A percentile compares a stretch with the other conserved stretches of the same genome.
Evolutionary conservation across 1,284 basidiomycete genomes (phyloP).

Genomic region (Spongispora temasekensis): DNA sequence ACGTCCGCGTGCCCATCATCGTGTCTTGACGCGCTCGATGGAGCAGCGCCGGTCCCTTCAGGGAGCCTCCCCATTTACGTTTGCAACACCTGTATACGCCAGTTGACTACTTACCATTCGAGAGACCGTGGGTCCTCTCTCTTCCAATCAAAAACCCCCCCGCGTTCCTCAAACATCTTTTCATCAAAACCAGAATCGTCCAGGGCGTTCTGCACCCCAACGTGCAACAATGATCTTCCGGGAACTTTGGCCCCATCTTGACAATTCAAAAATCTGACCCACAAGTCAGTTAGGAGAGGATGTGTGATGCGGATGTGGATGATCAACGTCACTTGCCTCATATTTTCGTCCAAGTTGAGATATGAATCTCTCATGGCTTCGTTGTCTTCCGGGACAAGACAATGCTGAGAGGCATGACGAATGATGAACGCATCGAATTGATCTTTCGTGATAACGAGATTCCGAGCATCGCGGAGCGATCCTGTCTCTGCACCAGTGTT

Average conservation of each 20-base stretch:
- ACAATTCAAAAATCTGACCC: conserved; percentile 37
- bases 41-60: too few relatives aligned
- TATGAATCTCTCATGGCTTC: conserved; percentile 41
- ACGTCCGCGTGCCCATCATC: too few relatives aligned
- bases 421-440: conserved; percentile 40
- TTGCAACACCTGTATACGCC: too few relatives aligned
- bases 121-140: conserved; percentile 8
- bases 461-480: conserved; percentile 39
- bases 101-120: conserved; percentile 24
- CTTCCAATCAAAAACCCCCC: conserved; percentile 40
- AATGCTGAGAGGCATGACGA: conserved; percentile 29
- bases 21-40: too few relatives aligned
- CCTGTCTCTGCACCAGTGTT: conserved; percentile 29
- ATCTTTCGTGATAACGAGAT: conserved; percentile 36
- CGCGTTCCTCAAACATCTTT: conserved; percentile 35
- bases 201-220: conserved; percentile 38
- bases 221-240: conserved; percentile 37
- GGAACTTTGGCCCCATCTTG: conserved; percentile 33
- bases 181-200: conserved; percentile 40
- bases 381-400: conserved; percentile 42
- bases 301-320: neutral
- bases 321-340: conserved; percentile 26
- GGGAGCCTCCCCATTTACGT: too few relatives aligned
- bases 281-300: neutral
- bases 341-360: conserved; percentile 39